Evolutionary conservation across 768 basidiomycete genomes (phyloP).

Genomic region (Auriscalpium orientale): DNA sequence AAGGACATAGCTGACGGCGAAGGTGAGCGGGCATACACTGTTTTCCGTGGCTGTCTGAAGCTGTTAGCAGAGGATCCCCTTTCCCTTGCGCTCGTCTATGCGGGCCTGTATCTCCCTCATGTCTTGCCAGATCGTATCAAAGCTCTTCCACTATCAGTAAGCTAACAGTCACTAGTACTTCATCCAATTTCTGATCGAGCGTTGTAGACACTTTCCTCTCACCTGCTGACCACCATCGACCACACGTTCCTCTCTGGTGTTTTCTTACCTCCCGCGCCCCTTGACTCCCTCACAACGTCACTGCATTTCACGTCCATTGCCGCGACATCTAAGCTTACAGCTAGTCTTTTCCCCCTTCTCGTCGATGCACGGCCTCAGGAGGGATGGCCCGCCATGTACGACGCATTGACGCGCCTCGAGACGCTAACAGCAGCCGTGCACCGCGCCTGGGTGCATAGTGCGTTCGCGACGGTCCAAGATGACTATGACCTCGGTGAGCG

Average conservation of each 20-base stretch:
- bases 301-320: slow-evolving; percentile 20
- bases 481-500: slow-evolving; percentile 23
- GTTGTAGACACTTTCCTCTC: slow-evolving; percentile 28
- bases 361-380: slow-evolving; percentile 17
- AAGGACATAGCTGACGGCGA: slow-evolving; percentile 39
- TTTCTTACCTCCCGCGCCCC: slow-evolving; percentile 41
- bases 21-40: slow-evolving; percentile 14
- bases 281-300: slow-evolving; percentile 15
- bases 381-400: slow-evolving; percentile 21
- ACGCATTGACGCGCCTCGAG: slow-evolving; percentile 14
- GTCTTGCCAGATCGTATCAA: slow-evolving; percentile 48
- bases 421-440: slow-evolving; percentile 17
- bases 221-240: slow-evolving; percentile 36
- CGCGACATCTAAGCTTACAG: slow-evolving; percentile 15
- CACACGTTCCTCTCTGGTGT: slow-evolving; percentile 49
- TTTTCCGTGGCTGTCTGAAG: neutral
- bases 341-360: slow-evolving; percentile 18
- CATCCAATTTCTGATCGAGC: neutral
- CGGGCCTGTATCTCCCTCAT: slow-evolving; percentile 52
- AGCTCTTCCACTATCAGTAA: slow-evolving; percentile 49
- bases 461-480: slow-evolving; percentile 18
- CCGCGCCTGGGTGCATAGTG: slow-evolving; percentile 22
- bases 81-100: slow-evolving; percentile 32
- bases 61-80: slow-evolving; percentile 17
- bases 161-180: slow-evolving; percentile 15